Base-by-base conservation (phyloP, 1,284 basidiomycete genomes). In the Trichosporon sp. region DNA sequence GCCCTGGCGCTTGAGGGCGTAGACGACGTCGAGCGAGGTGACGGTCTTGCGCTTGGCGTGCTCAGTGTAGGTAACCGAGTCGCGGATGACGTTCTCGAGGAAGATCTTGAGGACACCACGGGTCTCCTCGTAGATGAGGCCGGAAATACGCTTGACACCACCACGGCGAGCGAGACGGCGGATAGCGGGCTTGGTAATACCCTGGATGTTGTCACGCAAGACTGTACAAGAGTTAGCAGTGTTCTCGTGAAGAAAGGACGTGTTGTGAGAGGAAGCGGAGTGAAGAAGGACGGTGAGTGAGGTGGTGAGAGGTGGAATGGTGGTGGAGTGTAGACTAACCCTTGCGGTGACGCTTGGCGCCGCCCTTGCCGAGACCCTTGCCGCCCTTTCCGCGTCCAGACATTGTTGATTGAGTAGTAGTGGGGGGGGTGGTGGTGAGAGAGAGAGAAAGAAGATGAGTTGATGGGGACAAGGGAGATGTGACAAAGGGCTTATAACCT, bases 131-230 rank as follows among this genome's bases (percentile, higher is more conserved):
- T 95, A 95, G 86, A 95, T 93, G 77, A 93, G 88, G 82, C 92
- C 92, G 70, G 92, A 93, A 84, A 94, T 93, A 91, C 92, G 92
- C 88, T 95, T 94, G 82, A 94, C 93, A 91, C 93, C 93, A 83
- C 94, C 94, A 88, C 93, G 91, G 84, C 94, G 92, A 59, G 94
- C 94, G 75, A 96, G 91, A 87, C 93, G 92, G 79, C 94, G 92
- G 84, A 96, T 94, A 77, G 93, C 92, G 78, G 92, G 92, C 88
- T 94, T 94, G 79, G 92, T 94, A 83, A 94, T 92, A 87, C 86
- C 86, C 85, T 91, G 91, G 83, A 92, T 92, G 88, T 92, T 92
- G 86, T 92, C 91, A 80, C 90, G 89, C 77, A 91, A 85, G 81
- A 91, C 86, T 48, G 31, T 6, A 4, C 10, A 16, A 32, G 14